These are phyloP conservation scores for Ambrosia artemisiifolia DNA, from an alignment of 129 eudicot genomes.

Conservation along the genomic window DNA sequence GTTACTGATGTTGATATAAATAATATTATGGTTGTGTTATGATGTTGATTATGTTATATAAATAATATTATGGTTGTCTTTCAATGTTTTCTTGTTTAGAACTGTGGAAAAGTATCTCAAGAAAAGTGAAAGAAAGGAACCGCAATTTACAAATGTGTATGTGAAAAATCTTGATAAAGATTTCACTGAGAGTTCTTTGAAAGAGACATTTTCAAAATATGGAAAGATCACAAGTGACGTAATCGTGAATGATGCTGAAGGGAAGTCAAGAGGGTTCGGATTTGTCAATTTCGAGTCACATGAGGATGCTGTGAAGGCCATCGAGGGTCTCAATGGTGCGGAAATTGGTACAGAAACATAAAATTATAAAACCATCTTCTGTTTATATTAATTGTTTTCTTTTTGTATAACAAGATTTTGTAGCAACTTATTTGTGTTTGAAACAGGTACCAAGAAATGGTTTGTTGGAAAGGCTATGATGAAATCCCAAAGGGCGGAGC, in stretches of 20 bases:
- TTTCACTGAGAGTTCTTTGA: constrained; percentile 36
- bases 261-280: constrained; percentile 57
- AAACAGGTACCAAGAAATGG: constrained; percentile 42
- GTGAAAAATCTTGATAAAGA: constrained; percentile 45
- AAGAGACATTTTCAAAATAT: constrained; percentile 37
- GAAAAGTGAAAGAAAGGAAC: constrained; percentile 46
- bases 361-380: background rate
- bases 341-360: background rate
- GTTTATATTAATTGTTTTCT: background rate
- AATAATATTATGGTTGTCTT: background rate
- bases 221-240: constrained; percentile 41
- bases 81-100: background rate
- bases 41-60: background rate
- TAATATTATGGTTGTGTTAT: too few species aligned
- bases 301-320: constrained; percentile 46
- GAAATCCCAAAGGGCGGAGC: constrained; percentile 36
- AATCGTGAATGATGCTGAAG: constrained; percentile 44
- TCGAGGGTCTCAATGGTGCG: constrained; percentile 18
- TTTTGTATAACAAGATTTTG: background rate
- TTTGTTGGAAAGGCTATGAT: constrained; percentile 45
- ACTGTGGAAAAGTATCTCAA: constrained; percentile 17
- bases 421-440: background rate
- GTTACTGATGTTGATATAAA: too few species aligned
- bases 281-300: constrained; percentile 44
- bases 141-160: constrained; percentile 38